Evolutionary conservation across 768 basidiomycete genomes (phyloP).

Genomic region (Tulasnella sp.): DNA sequence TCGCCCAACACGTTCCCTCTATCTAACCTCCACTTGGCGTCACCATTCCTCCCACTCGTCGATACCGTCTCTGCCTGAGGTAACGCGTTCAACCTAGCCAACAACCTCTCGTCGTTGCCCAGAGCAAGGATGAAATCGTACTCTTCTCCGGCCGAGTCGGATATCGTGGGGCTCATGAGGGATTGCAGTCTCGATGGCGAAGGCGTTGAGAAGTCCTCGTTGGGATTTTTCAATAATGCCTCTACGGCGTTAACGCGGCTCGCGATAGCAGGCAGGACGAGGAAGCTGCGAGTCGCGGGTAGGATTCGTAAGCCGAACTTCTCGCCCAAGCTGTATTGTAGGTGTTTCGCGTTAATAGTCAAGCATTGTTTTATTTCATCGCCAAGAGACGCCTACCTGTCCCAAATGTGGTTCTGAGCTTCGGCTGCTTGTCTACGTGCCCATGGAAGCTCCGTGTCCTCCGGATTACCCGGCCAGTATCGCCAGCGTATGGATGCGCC

Average conservation of each 20-base stretch:
- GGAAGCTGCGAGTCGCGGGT: slow-evolving; percentile 65
- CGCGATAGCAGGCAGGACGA: slow-evolving; percentile 70
- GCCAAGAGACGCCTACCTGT: slow-evolving; percentile 34
- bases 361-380: too few relatives aligned
- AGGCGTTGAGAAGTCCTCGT: slow-evolving; percentile 29
- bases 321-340: too few relatives aligned
- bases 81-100: slow-evolving; percentile 63
- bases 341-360: too few relatives aligned
- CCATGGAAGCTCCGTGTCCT: slow-evolving; percentile 56
- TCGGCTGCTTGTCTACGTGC: slow-evolving; percentile 77
- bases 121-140: slow-evolving; percentile 51
- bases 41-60: slow-evolving; percentile 61
- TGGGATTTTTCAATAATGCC: slow-evolving; percentile 51
- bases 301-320: slow-evolving; percentile 64
- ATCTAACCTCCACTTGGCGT: slow-evolving; percentile 54
- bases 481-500: slow-evolving; percentile 76
- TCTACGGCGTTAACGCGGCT: slow-evolving; percentile 75
- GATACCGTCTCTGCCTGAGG: slow-evolving; percentile 60
- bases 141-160: slow-evolving; percentile 29
- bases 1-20: neutral
- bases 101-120: slow-evolving; percentile 64
- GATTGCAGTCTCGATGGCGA: slow-evolving; percentile 15
- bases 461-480: slow-evolving; percentile 48
- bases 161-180: slow-evolving; percentile 27
- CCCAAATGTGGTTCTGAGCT: slow-evolving; percentile 86